Percentiles rank a stretch among this genome's conserved stretches.
Conservation (phyloP, 179 eudicot genomes). For the Spergularia azorica region DNA sequence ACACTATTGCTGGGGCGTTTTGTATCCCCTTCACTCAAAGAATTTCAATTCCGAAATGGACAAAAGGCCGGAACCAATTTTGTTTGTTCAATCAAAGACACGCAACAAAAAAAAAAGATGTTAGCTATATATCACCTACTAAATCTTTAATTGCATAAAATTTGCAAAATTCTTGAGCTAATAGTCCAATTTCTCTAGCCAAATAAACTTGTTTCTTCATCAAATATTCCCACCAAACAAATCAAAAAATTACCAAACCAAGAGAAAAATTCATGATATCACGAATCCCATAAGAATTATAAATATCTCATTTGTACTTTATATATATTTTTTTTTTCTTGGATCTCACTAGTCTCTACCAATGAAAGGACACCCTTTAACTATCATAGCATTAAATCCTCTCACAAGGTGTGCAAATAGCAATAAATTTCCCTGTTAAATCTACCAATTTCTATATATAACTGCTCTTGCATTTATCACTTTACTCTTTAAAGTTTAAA, state of each 20-base stretch:
- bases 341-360: neutral
- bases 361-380: neutral
- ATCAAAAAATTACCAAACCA: conserved; percentile 27
- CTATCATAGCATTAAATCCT: conserved; percentile 17
- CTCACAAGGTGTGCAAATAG: conserved; percentile 30
- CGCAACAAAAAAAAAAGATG: too few species aligned
- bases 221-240: conserved; percentile 34
- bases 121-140: too few species aligned
- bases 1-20: too few species aligned
- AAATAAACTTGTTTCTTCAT: conserved; percentile 15
- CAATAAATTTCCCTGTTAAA: conserved; percentile 23
- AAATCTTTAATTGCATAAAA: too few species aligned
- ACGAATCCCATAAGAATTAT: conserved; percentile 11
- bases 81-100: too few species aligned
- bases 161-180: too few species aligned
- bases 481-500: conserved; percentile 19
- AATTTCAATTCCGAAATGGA: too few species aligned
- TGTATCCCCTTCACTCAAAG: too few species aligned
- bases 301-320: neutral
- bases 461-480: conserved; percentile 32
- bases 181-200: conserved; percentile 11
- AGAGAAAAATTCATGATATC: conserved; percentile 22
- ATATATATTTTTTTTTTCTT: neutral
- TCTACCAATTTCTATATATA: conserved; percentile 39
- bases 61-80: too few species aligned